Percentiles rank a stretch among this genome's conserved stretches.
Conservation (phyloP, 148 eudicot genomes). For the Gaultheria prostrata region DNA sequence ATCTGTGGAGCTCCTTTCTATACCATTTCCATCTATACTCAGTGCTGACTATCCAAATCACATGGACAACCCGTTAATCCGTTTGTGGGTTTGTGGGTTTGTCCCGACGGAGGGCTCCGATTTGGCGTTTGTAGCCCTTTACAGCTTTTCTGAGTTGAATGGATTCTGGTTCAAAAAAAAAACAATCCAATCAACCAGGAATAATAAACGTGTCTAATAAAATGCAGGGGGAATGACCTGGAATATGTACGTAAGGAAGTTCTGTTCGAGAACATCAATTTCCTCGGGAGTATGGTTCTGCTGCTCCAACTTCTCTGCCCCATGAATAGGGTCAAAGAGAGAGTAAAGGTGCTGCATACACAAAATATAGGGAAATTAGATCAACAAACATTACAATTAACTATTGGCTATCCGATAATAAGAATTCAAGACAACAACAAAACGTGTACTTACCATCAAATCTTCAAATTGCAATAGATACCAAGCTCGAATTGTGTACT, state of each 20-base stretch:
- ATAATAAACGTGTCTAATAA: background rate
- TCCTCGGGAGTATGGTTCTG: constrained; percentile 71
- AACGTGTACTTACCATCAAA: constrained; percentile 46
- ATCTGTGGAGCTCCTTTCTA: too few species aligned
- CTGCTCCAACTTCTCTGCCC: constrained; percentile 80
- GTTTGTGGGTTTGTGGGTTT: too few species aligned
- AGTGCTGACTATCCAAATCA: too few species aligned
- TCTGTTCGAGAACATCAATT: constrained; percentile 79
- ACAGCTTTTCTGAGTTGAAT: too few species aligned
- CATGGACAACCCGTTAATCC: too few species aligned
- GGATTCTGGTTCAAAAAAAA: too few species aligned
- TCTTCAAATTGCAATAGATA: constrained; percentile 82
- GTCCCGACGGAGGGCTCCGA: too few species aligned
- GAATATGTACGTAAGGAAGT: constrained; percentile 71
- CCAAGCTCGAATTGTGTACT: constrained; percentile 88
- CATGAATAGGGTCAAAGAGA: constrained; percentile 86
- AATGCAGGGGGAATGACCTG: constrained; percentile 39
- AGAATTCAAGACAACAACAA: background rate
- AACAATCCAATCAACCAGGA: background rate
- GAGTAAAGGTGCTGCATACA: constrained; percentile 77
- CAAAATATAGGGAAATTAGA: background rate
- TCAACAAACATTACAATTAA: background rate
- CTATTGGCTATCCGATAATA: background rate
- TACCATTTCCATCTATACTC: too few species aligned
- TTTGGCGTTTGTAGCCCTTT: too few species aligned